Base-by-base conservation (phyloP, 2,329 filamentous ascomycete genomes). In the Penicillium sp. region DNA sequence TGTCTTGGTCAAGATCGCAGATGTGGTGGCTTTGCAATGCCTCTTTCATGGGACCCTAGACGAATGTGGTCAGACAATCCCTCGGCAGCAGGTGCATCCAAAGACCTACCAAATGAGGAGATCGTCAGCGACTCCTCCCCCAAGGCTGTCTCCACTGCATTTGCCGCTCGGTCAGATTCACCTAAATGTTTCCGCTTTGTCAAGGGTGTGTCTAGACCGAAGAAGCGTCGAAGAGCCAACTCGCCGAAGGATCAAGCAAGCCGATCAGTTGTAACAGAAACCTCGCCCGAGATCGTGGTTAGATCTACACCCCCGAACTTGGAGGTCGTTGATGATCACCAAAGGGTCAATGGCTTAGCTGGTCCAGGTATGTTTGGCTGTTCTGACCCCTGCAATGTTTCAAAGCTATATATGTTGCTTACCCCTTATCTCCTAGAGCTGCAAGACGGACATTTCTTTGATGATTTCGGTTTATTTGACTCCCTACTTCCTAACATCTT, bases 1-100 rank as follows among this genome's bases (percentile, higher is more conserved):
- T 67, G 66, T 48, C 48, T 68, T 9, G 43, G 17, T 5, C 48
- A 57, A 36, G 58, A 53, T 4, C 57, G 56, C 5, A 55, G 47
- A 45, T 68, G 64, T 53, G 61, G 46, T 25, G 46, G 46, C 9
- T 49, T 49, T 49, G 46, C 35, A 30, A 49, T 56, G 12, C 50
- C 47, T 35, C 48, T 61, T 17, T 60, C 53, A 4, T 59, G 61
- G 64, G 45, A 61, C 56, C 40, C 43, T 46, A 48, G 52, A 17
- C 55, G 58, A 10, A 59, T 49, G 46, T 49, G 46, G 46, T 37
- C 33, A 16, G 33, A 49, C 9, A 49, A 49, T 16, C 35, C 46
- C 6, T 30, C 46, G 9, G 33, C 25, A 19, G 22, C 36, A 12
- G 36, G 35, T 19, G 35, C n/a, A 26, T 38, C 36, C 10, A 49